Evolutionary conservation across 192 early-diverging fungal species (phyloP).

Genomic region (Coemansia sp.): DNA sequence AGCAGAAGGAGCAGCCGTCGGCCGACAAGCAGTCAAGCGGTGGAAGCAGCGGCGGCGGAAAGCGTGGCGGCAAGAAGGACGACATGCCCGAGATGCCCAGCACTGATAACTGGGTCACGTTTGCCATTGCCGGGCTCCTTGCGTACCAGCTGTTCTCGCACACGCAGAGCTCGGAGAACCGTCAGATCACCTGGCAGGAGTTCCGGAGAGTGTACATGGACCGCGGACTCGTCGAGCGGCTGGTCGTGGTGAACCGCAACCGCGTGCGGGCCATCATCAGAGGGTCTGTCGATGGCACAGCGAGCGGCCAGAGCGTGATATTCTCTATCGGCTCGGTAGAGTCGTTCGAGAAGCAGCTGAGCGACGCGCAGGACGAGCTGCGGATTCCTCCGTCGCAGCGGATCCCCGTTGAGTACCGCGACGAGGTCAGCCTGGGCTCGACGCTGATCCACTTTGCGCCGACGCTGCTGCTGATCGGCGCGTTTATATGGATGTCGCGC

Average conservation of each 20-base stretch:
- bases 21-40: conserved; percentile 17
- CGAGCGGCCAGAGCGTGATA: conserved; percentile 30
- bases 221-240: conserved; percentile 85
- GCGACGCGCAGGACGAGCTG: conserved; percentile 86
- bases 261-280: conserved; percentile 75
- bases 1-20: conserved; percentile 14
- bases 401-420: conserved; percentile 88
- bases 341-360: conserved; percentile 87
- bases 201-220: conserved; percentile 86
- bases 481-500: conserved; percentile 81
- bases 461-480: conserved; percentile 85
- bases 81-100: conserved; percentile 34
- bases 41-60: conserved; percentile 17
- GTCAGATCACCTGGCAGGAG: conserved; percentile 89
- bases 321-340: conserved; percentile 96
- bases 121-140: conserved; percentile 13
- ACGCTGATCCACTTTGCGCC: conserved; percentile 90
- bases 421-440: conserved; percentile 69
- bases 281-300: conserved; percentile 3
- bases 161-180: conserved; percentile 14
- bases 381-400: conserved; percentile 85
- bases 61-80: conserved; percentile 43
- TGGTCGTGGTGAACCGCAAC: conserved; percentile 86
- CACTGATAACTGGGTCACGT: conserved; percentile 40
- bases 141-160: conserved; percentile 19